Evolutionary conservation across 2,329 filamentous ascomycete species (phyloP).

Genomic region (Pyrenophora tritici-repentis): DNA sequence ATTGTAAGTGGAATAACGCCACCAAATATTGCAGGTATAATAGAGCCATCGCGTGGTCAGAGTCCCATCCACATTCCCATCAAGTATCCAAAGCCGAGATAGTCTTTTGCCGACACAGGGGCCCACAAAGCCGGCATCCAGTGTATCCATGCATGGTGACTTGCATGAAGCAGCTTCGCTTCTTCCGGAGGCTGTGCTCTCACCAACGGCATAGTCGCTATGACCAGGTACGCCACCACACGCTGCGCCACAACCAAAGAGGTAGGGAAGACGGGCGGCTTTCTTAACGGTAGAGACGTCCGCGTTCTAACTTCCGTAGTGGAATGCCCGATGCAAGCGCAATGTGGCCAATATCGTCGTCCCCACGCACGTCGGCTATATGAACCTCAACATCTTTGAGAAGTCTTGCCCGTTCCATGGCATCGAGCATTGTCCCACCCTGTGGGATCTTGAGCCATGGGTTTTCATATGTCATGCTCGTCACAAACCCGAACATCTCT

Average conservation of each 20-base stretch:
- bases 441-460: conserved; percentile 33
- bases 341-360: conserved; percentile 42
- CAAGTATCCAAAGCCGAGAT: too few relatives aligned
- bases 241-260: conserved; percentile 1
- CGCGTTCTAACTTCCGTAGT: conserved; percentile 33
- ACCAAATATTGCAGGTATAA: too few relatives aligned
- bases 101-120: too few relatives aligned
- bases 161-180: too few relatives aligned
- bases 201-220: not conserved
- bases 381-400: conserved; percentile 38
- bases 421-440: conserved; percentile 39
- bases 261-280: not conserved
- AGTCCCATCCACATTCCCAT: too few relatives aligned
- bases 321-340: conserved; percentile 42
- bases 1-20: not conserved
- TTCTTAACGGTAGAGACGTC: conserved; percentile 32
- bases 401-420: conserved; percentile 42
- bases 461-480: conserved; percentile 48
- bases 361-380: conserved; percentile 39
- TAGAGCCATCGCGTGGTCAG: too few relatives aligned
- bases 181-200: too few relatives aligned
- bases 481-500: conserved; percentile 44
- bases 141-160: too few relatives aligned
- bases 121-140: too few relatives aligned
- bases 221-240: conserved; percentile 17